phyloP scores from a whole-genome alignment of 225 moss, liverwort and hornwort genomes.

The Lunularia cruciata region DNA sequence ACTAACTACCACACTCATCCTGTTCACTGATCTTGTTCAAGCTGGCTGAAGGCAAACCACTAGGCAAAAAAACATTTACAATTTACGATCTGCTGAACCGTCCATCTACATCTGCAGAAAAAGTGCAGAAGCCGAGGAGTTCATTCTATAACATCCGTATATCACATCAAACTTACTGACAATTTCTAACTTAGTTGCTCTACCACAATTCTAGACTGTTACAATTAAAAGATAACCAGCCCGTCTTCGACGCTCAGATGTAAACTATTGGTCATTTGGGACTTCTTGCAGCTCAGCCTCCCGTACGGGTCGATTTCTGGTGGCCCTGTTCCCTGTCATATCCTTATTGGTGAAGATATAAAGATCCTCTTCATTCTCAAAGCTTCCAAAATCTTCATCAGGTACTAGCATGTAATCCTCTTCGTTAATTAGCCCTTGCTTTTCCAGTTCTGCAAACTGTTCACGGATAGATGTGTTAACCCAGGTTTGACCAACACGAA shows the following conservation, averaged over 20 bases:
- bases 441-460: constrained; percentile 18
- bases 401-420: constrained; percentile 14
- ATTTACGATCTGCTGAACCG: no score
- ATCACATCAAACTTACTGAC: no score
- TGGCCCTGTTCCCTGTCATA: background rate
- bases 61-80: no score
- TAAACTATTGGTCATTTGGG: background rate
- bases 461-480: background rate
- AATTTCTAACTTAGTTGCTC: no score
- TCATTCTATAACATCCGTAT: no score
- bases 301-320: constrained; percentile 19
- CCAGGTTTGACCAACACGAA: constrained; percentile 1
- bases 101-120: no score
- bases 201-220: no score
- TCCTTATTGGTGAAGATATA: constrained; percentile 17
- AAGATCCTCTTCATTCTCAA: background rate
- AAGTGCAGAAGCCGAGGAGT: no score
- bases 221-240: no score
- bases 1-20: no score
- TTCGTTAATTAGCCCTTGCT: constrained; percentile 15
- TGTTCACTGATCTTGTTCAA: no score
- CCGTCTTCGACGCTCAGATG: background rate
- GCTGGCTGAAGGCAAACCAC: no score
- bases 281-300: constrained; percentile 16
- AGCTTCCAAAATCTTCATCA: constrained; percentile 18